Percentiles rank a stretch among this genome's conserved stretches.
phyloP scores from a whole-genome alignment of 306 rosid genomes.

The Dalbergia oliveri region DNA sequence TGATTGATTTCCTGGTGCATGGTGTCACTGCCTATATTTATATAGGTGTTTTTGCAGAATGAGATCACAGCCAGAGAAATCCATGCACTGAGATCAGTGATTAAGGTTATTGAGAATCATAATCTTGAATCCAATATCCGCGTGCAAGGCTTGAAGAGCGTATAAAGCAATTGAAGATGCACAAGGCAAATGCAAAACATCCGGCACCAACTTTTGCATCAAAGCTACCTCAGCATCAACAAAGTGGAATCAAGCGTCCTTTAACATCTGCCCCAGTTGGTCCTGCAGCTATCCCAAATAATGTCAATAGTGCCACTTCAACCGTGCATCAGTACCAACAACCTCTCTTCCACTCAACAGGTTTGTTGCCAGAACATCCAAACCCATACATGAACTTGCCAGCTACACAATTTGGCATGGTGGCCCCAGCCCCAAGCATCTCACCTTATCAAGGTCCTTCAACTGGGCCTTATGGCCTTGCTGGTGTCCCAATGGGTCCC shows the following conservation, averaged over 20 bases:
- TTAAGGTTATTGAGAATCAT: conserved; percentile 70
- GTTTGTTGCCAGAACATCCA: conserved; percentile 60
- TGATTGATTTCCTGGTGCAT: conserved; percentile 22
- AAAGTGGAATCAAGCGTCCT: conserved; percentile 65
- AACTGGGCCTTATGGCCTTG: conserved; percentile 62
- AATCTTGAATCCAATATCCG: conserved; percentile 75
- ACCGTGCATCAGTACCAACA: conserved; percentile 57
- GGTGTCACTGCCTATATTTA: conserved; percentile 40
- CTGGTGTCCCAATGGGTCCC: conserved; percentile 66
- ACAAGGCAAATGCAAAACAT: conserved; percentile 51
- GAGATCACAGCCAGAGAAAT: conserved; percentile 75
- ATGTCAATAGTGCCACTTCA: conserved; percentile 41
- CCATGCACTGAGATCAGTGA: conserved; percentile 69
- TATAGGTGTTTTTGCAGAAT: conserved; percentile 57
- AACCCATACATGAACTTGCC: conserved; percentile 61
- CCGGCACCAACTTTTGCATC: conserved; percentile 53
- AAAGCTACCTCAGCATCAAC: conserved; percentile 49
- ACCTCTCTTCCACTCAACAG: conserved; percentile 54
- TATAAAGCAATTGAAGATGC: conserved; percentile 64
- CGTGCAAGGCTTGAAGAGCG: conserved; percentile 62
- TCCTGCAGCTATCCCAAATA: conserved; percentile 48
- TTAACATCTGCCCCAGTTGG: conserved; percentile 51
- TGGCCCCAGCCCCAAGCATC: conserved; percentile 58
- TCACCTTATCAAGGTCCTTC: conserved; percentile 62
- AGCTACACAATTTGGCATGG: conserved; percentile 64